Conservation (phyloP, 768 basidiomycete species). For the Pleurotus citrinopileatus region DNA sequence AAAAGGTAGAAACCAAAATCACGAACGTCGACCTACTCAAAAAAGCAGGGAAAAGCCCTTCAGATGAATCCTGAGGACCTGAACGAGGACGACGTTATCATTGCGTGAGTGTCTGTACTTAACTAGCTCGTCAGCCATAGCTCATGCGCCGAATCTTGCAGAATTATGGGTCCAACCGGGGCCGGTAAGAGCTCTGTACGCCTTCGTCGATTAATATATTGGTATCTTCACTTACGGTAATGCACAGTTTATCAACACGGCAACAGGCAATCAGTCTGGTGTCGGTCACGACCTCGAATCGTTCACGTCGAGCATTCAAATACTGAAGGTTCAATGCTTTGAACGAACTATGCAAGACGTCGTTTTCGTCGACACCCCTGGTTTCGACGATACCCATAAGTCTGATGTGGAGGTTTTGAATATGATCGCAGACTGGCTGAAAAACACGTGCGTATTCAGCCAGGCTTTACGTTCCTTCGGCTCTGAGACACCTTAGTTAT, state of each 20-base stretch:
- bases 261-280: constrained; percentile 12
- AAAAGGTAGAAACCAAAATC: no score
- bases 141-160: no score
- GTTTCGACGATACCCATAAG: constrained; percentile 32
- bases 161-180: no score
- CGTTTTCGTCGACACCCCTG: constrained; percentile 36
- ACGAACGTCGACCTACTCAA: no score
- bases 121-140: no score
- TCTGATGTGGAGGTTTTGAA: constrained; percentile 34
- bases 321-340: constrained; percentile 21
- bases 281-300: constrained; percentile 28
- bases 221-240: no score
- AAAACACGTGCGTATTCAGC: constrained; percentile 17
- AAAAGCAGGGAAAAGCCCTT: no score
- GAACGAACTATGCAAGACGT: constrained; percentile 26
- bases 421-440: constrained; percentile 33
- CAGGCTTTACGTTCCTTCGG: background rate
- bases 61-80: no score
- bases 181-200: no score
- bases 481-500: constrained; percentile 8
- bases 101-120: no score
- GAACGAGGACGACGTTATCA: no score
- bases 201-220: no score
- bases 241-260: constrained; percentile 26
- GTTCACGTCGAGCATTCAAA: constrained; percentile 32